Conservation (phyloP, 495 filamentous ascomycete species). For the Letharia lupina region DNA sequence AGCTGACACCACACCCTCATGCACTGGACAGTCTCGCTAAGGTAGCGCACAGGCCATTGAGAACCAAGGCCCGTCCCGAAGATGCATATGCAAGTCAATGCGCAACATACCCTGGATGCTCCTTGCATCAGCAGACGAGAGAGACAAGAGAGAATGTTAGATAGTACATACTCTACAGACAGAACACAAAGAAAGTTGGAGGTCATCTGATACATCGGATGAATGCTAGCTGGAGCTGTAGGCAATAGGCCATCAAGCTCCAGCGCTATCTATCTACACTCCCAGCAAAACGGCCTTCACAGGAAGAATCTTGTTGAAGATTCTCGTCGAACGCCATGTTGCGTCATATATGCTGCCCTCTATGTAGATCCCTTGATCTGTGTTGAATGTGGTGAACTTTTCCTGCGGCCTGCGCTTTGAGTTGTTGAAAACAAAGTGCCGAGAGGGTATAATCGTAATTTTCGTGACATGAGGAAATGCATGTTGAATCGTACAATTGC, state of each 20-base stretch:
- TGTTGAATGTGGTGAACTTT: conserved; percentile 25
- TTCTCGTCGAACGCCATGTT: conserved; percentile 8
- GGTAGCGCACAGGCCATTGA: conserved; percentile 10
- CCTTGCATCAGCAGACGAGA: neutral
- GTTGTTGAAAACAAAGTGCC: conserved; percentile 55
- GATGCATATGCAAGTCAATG: conserved; percentile 15
- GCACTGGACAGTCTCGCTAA: conserved; percentile 12
- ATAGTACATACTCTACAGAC: neutral
- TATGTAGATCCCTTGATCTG: conserved; percentile 20
- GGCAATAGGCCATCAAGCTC: neutral
- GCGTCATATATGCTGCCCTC: conserved; percentile 12
- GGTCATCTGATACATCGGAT: neutral
- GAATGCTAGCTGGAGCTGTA: conserved; percentile 2
- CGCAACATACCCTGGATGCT: conserved; percentile 1
- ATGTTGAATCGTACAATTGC: conserved; percentile 20
- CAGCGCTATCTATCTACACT: neutral
- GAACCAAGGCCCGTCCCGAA: conserved; percentile 20
- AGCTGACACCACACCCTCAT: conserved; percentile 16
- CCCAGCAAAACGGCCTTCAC: neutral
- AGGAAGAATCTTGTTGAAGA: neutral
- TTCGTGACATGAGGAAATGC: conserved; percentile 33
- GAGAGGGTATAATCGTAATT: conserved; percentile 38
- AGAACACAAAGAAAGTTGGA: neutral
- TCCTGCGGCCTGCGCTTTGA: conserved; percentile 28
- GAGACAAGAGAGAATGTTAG: neutral